Conservation (phyloP, 305 asterid species). For the Plantago rigida region DNA sequence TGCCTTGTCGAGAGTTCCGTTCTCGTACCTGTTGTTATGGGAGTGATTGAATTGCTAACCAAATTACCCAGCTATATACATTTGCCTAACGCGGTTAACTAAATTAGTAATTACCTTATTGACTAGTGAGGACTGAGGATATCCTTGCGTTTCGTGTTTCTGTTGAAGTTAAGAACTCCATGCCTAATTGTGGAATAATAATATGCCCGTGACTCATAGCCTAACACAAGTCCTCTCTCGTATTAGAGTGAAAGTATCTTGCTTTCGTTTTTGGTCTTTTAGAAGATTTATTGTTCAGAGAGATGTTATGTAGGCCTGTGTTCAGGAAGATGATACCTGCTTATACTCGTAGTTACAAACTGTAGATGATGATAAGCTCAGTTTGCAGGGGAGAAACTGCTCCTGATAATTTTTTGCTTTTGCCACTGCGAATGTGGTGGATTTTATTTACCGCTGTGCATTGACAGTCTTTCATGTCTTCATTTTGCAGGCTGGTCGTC, state of each 20-base stretch:
- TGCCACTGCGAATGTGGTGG: not conserved
- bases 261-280: not conserved
- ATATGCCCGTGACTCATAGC: too few species aligned
- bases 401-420: not conserved
- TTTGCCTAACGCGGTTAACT: not conserved
- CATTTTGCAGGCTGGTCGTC: slow-evolving; percentile 43
- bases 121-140: too few species aligned
- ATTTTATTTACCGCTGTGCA: slow-evolving; percentile 7
- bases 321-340: slow-evolving; percentile 5
- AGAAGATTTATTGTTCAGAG: too few species aligned
- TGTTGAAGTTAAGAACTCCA: not conserved
- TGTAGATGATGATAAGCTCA: slow-evolving; percentile 9
- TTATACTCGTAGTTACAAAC: slow-evolving; percentile 6
- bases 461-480: slow-evolving; percentile 22
- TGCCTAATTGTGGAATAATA: too few species aligned
- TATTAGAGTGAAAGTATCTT: not conserved
- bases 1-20: not conserved
- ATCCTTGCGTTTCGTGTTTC: too few species aligned
- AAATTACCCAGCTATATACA: not conserved
- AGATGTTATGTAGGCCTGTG: not conserved
- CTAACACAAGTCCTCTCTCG: not conserved
- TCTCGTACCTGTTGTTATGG: not conserved
- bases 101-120: too few species aligned
- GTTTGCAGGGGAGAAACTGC: slow-evolving; percentile 18
- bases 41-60: not conserved